Conservation (phyloP, 2,329 filamentous ascomycete species). For the Thielaviopsis cerberus region DNA sequence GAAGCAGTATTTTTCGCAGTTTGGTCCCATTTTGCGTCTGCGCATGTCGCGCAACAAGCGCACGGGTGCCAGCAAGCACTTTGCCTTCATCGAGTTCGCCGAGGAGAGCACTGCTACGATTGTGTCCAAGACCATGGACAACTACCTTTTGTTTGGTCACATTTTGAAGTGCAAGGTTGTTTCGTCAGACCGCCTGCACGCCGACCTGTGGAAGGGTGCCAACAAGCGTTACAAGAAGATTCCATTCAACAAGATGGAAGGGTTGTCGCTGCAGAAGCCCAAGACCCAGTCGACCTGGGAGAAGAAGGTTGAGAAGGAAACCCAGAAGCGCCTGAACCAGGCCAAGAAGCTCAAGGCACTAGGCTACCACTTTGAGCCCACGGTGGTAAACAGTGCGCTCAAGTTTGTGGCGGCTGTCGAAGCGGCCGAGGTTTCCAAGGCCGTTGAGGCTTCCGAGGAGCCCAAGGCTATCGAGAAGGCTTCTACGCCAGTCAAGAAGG, state of each 20-base stretch:
- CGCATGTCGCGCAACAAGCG: slow-evolving; percentile 81
- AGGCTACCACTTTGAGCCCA: slow-evolving; percentile 68
- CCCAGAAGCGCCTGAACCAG: slow-evolving; percentile 48
- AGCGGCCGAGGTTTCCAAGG: slow-evolving; percentile 15
- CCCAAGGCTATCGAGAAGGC: slow-evolving; percentile 22
- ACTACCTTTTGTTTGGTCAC: slow-evolving; percentile 88
- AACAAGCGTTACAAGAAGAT: slow-evolving; percentile 77
- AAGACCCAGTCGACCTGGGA: slow-evolving; percentile 62
- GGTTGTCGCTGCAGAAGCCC: slow-evolving; percentile 53
- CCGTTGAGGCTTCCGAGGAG: slow-evolving; percentile 16
- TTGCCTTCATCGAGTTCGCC: slow-evolving; percentile 80
- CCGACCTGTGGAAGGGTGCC: slow-evolving; percentile 73
- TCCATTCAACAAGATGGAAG: slow-evolving; percentile 74
- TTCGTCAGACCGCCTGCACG: slow-evolving; percentile 57
- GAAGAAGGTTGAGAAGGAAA: slow-evolving; percentile 54
- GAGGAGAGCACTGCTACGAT: slow-evolving; percentile 66
- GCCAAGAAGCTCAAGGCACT: slow-evolving; percentile 58
- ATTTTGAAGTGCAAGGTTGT: slow-evolving; percentile 76
- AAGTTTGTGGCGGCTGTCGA: slow-evolving; percentile 23
- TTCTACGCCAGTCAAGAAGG: too few species aligned
- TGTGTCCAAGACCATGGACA: slow-evolving; percentile 90
- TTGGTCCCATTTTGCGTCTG: slow-evolving; percentile 60
- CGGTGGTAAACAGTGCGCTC: slow-evolving; percentile 43
- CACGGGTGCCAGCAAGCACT: slow-evolving; percentile 83
- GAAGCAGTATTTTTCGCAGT: slow-evolving; percentile 83